A percentile compares a stretch with the other conserved stretches of the same genome.
Conservation (phyloP, 371 early-diverging fungal species). For the Mucor saturninus region DNA sequence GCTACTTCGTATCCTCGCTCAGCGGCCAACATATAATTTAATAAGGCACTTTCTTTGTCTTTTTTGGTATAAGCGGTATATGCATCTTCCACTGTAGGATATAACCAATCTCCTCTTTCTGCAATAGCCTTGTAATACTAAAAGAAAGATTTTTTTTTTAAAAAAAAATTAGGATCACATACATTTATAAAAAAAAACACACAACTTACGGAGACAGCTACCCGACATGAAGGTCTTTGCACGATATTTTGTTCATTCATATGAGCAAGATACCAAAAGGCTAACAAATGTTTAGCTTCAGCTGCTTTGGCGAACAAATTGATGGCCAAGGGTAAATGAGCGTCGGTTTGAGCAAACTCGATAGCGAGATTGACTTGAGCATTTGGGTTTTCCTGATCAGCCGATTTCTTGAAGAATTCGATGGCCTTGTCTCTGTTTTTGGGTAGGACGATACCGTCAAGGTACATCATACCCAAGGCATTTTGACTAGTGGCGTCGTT, state of each 20-base stretch:
- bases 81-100: slow-evolving; percentile 67
- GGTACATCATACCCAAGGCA: slow-evolving; percentile 84
- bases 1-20: slow-evolving; percentile 39
- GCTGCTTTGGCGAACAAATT: slow-evolving; percentile 51
- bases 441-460: slow-evolving; percentile 66
- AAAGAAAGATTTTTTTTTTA: neutral
- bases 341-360: slow-evolving; percentile 41
- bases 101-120: slow-evolving; percentile 85
- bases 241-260: slow-evolving; percentile 60
- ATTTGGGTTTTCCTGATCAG: slow-evolving; percentile 62
- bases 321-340: slow-evolving; percentile 39
- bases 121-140: slow-evolving; percentile 80
- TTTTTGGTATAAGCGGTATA: slow-evolving; percentile 60
- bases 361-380: slow-evolving; percentile 65
- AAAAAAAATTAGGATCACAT: no score
- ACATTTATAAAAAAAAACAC: no score
- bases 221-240: slow-evolving; percentile 45
- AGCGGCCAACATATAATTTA: slow-evolving; percentile 31
- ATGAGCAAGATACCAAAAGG: slow-evolving; percentile 75
- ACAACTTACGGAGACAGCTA: slow-evolving; percentile 60
- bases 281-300: slow-evolving; percentile 67
- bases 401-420: slow-evolving; percentile 65
- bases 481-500: slow-evolving; percentile 70
- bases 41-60: slow-evolving; percentile 58
- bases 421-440: slow-evolving; percentile 58